These are phyloP conservation scores for Aspergillus egyptiacus DNA, from an alignment of 495 filamentous ascomycete genomes.

Conservation along the genomic window DNA sequence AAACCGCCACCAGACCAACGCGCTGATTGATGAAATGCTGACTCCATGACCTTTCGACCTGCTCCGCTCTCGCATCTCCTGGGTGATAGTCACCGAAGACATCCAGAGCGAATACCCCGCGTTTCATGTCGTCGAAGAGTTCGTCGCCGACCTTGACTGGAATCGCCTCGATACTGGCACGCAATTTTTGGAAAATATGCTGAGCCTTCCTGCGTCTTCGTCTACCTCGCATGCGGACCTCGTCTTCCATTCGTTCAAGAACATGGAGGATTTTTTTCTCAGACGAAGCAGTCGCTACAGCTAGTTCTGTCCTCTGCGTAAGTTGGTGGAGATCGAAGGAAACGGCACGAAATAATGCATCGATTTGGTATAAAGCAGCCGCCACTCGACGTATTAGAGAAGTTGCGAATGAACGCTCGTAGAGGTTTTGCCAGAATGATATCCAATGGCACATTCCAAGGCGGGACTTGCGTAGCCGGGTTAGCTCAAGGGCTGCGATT, in stretches of 20 bases:
- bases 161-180: slow-evolving; percentile 17
- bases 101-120: slow-evolving; percentile 22
- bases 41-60: slow-evolving; percentile 12
- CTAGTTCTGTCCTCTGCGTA: slow-evolving; percentile 14
- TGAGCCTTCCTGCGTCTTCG: slow-evolving; percentile 20
- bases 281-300: slow-evolving; percentile 10
- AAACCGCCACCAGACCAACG: slow-evolving; percentile 12
- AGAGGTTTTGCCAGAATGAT: slow-evolving; percentile 22
- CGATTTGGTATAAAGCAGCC: slow-evolving; percentile 12
- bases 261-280: slow-evolving; percentile 17
- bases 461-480: slow-evolving; percentile 23
- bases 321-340: slow-evolving; percentile 19
- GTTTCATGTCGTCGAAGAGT: slow-evolving; percentile 23
- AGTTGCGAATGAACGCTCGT: slow-evolving; percentile 13
- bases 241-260: slow-evolving; percentile 22
- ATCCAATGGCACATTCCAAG: slow-evolving; percentile 20
- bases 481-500: slow-evolving; percentile 21
- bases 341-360: slow-evolving; percentile 20
- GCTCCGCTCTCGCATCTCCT: slow-evolving; percentile 18
- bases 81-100: slow-evolving; percentile 24
- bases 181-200: slow-evolving; percentile 16
- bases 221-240: slow-evolving; percentile 16
- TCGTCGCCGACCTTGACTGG: slow-evolving; percentile 21
- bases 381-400: slow-evolving; percentile 10
- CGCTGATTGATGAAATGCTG: slow-evolving; percentile 9